Percentiles rank a stretch among this genome's conserved stretches.
Evolutionary conservation across 2,329 filamentous ascomycete genomes (phyloP).

Genomic region (Cercospora brassicicola): DNA sequence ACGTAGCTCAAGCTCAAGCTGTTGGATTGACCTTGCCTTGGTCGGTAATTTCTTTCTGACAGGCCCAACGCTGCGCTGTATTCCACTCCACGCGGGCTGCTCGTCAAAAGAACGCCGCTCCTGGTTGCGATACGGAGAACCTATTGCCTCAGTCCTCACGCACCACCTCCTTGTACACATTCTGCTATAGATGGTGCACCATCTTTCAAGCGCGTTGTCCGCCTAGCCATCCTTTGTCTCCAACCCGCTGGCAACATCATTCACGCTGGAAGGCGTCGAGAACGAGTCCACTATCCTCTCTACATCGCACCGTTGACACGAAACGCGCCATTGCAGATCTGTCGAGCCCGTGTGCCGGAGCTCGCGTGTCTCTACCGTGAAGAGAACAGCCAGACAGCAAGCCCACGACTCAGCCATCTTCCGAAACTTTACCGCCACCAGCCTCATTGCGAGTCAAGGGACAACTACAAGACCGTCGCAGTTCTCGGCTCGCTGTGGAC

Average conservation of each 20-base stretch:
- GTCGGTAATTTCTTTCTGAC: conserved; percentile 16
- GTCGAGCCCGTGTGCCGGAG: conserved; percentile 12
- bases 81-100: background rate
- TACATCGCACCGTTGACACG: background rate
- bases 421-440: conserved; percentile 12
- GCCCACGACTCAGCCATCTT: conserved; percentile 17
- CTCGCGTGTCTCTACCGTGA: conserved; percentile 16
- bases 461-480: conserved; percentile 2
- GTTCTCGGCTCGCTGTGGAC: background rate
- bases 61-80: conserved; percentile 21
- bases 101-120: conserved; percentile 1
- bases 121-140: conserved; percentile 4
- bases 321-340: conserved; percentile 7
- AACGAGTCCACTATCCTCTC: background rate
- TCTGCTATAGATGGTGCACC: background rate
- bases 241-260: background rate
- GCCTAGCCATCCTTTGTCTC: background rate
- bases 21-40: conserved; percentile 14
- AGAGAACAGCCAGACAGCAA: conserved; percentile 5
- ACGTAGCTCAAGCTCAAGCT: conserved; percentile 6
- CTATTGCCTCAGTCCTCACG: background rate
- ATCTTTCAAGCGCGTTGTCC: background rate
- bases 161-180: conserved; percentile 1
- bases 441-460: background rate
- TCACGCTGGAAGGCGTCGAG: background rate